A percentile compares a stretch with the other conserved stretches of the same genome.
Conservation (phyloP, 345 rosid genomes). For the Eucalyptus regnans region DNA sequence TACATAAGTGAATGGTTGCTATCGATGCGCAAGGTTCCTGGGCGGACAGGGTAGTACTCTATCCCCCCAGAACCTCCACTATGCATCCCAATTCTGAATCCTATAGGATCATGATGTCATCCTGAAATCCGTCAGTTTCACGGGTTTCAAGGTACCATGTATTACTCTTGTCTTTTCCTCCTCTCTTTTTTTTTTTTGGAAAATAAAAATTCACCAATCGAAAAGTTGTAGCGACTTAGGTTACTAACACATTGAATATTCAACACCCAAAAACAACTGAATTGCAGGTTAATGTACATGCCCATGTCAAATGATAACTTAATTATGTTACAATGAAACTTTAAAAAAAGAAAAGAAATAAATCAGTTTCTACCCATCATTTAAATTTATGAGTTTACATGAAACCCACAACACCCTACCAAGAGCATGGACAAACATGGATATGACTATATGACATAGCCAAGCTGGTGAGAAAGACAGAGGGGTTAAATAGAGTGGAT, state of each 20-base stretch:
- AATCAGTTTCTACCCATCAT: not conserved
- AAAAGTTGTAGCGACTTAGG: not conserved
- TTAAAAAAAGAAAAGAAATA: no score
- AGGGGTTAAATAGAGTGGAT: not conserved
- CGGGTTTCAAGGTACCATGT: not conserved
- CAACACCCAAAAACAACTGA: not conserved
- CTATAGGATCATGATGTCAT: not conserved
- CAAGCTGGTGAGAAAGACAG: not conserved
- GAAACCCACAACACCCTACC: not conserved
- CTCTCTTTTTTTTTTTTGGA: fast-evolving
- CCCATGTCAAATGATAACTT: not conserved
- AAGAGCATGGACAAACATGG: not conserved
- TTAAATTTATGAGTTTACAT: not conserved
- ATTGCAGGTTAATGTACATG: not conserved
- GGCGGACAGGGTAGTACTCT: not conserved
- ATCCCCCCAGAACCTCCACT: not conserved
- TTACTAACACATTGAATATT: not conserved
- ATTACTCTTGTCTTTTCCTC: not conserved
- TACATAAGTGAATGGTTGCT: not conserved
- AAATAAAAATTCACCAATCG: not conserved
- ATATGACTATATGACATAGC: not conserved
- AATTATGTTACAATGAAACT: not conserved
- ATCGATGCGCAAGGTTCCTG: not conserved
- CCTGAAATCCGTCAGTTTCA: not conserved
- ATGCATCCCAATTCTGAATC: not conserved